Evolutionary conservation across 768 basidiomycete genomes (phyloP).

Genomic region (Psilocybe tampanensis): DNA sequence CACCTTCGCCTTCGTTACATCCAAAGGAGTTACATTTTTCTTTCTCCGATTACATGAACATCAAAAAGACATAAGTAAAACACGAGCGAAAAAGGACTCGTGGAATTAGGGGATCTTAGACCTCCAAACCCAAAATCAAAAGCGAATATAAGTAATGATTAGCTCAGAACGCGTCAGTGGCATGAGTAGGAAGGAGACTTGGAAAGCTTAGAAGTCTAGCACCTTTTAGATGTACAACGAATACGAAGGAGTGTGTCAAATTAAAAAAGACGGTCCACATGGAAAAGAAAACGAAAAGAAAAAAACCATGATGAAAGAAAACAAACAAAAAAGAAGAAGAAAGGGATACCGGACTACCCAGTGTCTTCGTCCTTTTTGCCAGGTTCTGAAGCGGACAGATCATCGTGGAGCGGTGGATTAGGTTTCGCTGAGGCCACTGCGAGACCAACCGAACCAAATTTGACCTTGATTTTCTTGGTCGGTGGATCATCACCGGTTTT

Average conservation of each 20-base stretch:
- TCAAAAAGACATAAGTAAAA: background rate
- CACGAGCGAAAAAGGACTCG: conserved; percentile 5
- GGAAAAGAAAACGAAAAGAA: conserved; percentile 4
- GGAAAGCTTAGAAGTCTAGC: conserved; percentile 10
- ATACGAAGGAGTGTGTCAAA: conserved; percentile 13
- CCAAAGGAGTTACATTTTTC: background rate
- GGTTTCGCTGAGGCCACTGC: conserved; percentile 32
- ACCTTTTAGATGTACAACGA: conserved; percentile 18
- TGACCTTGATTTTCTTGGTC: conserved; percentile 74
- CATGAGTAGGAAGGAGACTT: conserved; percentile 1
- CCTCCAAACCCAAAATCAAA: conserved; percentile 14
- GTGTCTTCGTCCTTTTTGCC: conserved; percentile 76
- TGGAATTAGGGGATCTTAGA: conserved; percentile 11
- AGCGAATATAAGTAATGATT: conserved; percentile 19
- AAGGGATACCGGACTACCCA: conserved; percentile 43
- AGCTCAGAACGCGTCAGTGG: conserved; percentile 11
- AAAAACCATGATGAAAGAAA: background rate
- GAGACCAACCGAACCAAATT: conserved; percentile 54
- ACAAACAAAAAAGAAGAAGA: conserved; percentile 5
- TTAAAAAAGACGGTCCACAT: conserved; percentile 5
- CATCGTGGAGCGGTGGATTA: conserved; percentile 30
- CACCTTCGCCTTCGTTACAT: background rate
- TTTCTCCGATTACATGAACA: conserved; percentile 5
- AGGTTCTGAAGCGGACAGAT: conserved; percentile 56
- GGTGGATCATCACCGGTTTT: conserved; percentile 55